A percentile compares a stretch with the other conserved stretches of the same genome.
phyloP scores from a whole-genome alignment of 208 protist genomes.

The Entamoeba invadens region DNA sequence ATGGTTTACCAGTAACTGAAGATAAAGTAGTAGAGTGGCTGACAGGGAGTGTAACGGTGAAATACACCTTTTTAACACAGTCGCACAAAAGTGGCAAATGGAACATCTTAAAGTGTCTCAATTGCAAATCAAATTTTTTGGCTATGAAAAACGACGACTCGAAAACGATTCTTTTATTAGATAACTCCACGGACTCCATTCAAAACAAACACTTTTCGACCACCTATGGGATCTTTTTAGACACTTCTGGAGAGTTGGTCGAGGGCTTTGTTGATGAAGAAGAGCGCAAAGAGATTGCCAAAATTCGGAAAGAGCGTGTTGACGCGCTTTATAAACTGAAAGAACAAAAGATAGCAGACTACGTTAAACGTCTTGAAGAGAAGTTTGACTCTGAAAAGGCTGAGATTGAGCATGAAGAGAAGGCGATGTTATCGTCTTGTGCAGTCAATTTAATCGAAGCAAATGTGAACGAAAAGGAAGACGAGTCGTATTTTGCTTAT shows the following conservation, averaged over 20 bases:
- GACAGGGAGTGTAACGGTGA: neutral
- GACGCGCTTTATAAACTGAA: neutral
- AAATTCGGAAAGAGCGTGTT: neutral
- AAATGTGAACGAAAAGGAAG: neutral
- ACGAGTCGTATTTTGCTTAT: neutral
- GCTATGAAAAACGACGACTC: neutral
- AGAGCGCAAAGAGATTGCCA: neutral
- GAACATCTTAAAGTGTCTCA: neutral
- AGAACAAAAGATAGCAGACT: neutral
- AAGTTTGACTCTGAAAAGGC: neutral
- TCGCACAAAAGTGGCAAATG: neutral
- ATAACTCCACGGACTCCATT: neutral
- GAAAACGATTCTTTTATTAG: neutral
- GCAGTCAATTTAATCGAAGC: neutral
- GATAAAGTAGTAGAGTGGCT: too few relatives aligned
- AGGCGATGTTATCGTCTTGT: neutral
- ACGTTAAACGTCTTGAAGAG: neutral
- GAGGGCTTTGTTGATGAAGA: neutral
- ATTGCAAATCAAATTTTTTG: neutral
- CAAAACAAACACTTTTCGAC: neutral
- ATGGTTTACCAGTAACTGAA: too few relatives aligned
- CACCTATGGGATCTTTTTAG: neutral
- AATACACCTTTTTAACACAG: neutral
- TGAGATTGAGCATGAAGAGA: neutral
- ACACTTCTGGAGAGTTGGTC: neutral